phyloP scores from a whole-genome alignment of 2,329 filamentous ascomycete genomes.

The Podosphaera aphanis region DNA sequence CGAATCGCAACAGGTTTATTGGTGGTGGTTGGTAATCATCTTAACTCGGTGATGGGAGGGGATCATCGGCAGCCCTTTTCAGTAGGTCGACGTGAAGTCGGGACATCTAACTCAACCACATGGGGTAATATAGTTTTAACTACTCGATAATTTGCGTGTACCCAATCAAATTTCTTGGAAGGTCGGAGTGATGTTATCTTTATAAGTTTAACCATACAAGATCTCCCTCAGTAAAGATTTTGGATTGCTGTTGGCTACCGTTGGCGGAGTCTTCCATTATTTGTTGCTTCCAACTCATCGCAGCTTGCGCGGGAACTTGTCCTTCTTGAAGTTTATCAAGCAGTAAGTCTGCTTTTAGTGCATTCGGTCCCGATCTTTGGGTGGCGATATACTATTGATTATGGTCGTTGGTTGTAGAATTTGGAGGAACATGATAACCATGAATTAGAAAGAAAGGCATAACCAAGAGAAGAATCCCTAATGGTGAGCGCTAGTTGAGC shows the following conservation, averaged over 20 bases:
- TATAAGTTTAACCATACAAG: not conserved
- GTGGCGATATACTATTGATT: too few species aligned
- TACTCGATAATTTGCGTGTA: not conserved
- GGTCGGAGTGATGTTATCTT: not conserved
- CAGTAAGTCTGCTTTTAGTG: not conserved
- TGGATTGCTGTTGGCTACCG: not conserved
- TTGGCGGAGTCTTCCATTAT: not conserved
- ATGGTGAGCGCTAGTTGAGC: constrained; percentile 1
- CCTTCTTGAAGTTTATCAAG: not conserved
- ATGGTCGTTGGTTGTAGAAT: too few species aligned
- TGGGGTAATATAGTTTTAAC: not conserved
- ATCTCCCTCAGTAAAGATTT: not conserved
- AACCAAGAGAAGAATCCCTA: not conserved
- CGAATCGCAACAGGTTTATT: too few species aligned
- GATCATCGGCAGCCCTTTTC: too few species aligned
- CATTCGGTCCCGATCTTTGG: not conserved
- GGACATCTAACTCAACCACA: not conserved
- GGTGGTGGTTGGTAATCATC: too few species aligned
- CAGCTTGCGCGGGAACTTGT: not conserved
- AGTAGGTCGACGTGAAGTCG: too few species aligned
- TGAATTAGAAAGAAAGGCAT: not conserved
- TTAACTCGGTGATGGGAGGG: too few species aligned
- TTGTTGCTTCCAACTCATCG: not conserved
- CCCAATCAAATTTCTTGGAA: not conserved
- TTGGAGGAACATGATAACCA: not conserved